Evolutionary conservation across 345 rosid species (phyloP), one percentile per base, ranked within the genome.

Genomic region (Gossypium turneri): DNA sequence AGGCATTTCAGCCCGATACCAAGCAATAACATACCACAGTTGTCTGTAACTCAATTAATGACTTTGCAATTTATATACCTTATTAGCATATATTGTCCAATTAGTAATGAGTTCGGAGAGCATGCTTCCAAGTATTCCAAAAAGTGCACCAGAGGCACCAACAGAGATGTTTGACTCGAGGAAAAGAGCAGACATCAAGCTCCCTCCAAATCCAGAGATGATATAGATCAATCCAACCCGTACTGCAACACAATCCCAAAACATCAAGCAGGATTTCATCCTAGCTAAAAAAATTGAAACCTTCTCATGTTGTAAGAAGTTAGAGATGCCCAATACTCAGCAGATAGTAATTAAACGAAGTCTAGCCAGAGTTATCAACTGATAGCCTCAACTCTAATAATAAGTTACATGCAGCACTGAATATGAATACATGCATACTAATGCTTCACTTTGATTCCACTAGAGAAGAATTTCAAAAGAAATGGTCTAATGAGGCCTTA

Each of bases 121-220:
- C 98, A 95, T 93, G 76, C 91, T 89, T 48, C 99, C 99, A 19
- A 95, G 92, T 67, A 95, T 83, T 61, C 98, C 99, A 85, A 95
- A 93, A 41, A 95, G 91, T 0, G 97, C 97, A 84, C 99, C 99
- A 55, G 99, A 95, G 47, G 99, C 99, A 74, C 99, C 99, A 65
- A 95, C 99, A 0, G 98, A 95, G 80, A 95, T 84, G 73, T 80
- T 85, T 25, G 89, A 70, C 78, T 90, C 91, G 65, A 95, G 83
- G 78, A 95, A 95, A 73, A 95, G 94, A 55, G 89, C 96, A 13
- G 99, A 95, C 76, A 95, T 69, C 84, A 95, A 79, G 65, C 99
- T 95, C 82, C 99, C 98, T 64, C 99, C 99, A 76, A 89, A 85
- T 17, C 99, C 99, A 51, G 99, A 89, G 72, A 95, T 88, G 77